These are phyloP conservation scores for Letharia lupina DNA, from an alignment of 495 filamentous ascomycete genomes.

Conservation along the genomic window DNA sequence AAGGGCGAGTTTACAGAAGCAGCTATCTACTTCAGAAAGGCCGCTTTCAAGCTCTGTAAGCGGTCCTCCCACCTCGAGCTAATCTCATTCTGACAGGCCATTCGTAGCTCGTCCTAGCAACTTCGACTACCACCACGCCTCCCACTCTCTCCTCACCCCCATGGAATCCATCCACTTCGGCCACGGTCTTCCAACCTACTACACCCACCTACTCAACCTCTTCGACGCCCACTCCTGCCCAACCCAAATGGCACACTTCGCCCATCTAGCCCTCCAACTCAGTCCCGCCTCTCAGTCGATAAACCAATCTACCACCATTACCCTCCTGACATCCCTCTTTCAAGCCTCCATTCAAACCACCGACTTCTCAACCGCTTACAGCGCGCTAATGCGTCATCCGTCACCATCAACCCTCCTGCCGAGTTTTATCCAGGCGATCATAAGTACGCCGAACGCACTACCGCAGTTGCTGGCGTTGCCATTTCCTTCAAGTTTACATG, in stretches of 20 bases:
- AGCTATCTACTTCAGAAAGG: conserved; percentile 68
- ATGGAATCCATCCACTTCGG: conserved; percentile 64
- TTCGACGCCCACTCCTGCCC: conserved; percentile 69
- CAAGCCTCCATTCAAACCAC: conserved; percentile 65
- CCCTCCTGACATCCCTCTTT: conserved; percentile 78
- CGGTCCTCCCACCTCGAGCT: not conserved
- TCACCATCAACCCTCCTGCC: conserved; percentile 59
- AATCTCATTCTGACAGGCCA: conserved; percentile 17
- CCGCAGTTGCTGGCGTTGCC: conserved; percentile 65
- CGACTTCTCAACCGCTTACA: conserved; percentile 74
- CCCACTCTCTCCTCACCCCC: conserved; percentile 58
- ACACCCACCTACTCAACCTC: conserved; percentile 72
- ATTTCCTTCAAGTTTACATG: conserved; percentile 65
- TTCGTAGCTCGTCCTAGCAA: conserved; percentile 39
- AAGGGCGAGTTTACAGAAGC: conserved; percentile 65
- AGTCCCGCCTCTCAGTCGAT: conserved; percentile 32
- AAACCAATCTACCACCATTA: conserved; percentile 40
- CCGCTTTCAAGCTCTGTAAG: conserved; percentile 74
- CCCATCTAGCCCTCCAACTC: conserved; percentile 67
- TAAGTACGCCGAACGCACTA: conserved; percentile 59
- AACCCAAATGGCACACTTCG: conserved; percentile 77
- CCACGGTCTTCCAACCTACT: conserved; percentile 72
- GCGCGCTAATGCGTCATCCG: conserved; percentile 61
- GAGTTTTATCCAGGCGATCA: conserved; percentile 53
- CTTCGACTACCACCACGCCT: conserved; percentile 37